Evolutionary conservation across 768 basidiomycete genomes (phyloP), one percentile per base, ranked within the genome.

Genomic region (Xanthoconium purpureum): DNA sequence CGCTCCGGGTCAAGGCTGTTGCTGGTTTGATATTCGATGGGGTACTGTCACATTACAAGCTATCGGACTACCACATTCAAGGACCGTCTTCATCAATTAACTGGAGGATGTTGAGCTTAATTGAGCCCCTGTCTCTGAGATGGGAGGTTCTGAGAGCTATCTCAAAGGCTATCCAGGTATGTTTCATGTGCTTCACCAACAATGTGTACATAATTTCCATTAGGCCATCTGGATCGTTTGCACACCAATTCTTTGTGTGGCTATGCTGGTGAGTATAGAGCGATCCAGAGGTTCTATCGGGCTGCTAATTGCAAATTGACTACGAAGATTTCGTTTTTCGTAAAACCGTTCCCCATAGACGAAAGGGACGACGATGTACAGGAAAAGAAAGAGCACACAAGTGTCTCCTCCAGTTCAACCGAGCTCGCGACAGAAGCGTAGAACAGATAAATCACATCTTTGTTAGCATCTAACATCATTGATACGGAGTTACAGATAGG

Each of bases 201-300:
- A 39, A 42, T 57, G 54, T 46, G 48, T 62, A 54, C 55, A 55
- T 58, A 52, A 61, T 56, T 50, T 56, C 62, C 42, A 40, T 62
- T 52, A 89, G 88, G 80, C 78, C 53, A 79, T 91, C 55, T 91
- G 89, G 89, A 80, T 80, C 15, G 79, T 87, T 35, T 91, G 88
- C 69, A 74, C 82, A 39, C 88, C 89, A 20, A 82, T 84, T 66
- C 69, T 91, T 49, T 85, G 83, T 32, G 64, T 84, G 52, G 85
- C 88, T 37, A 78, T 83, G 63, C 63, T 89, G 70, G 85, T 88
- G 66, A 66, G 77, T 73, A 35, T 33, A 20, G 24, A 24, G 20
- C 30, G 32, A 30, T 55, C 32, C 15, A 43, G 39, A 43, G 12
- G 54, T 35, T 52, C 18, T 42, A 35, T 39, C n/a, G 17, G 50